Evolutionary conservation across 2,329 filamentous ascomycete genomes (phyloP), one percentile per base, ranked within the genome.

Genomic region (Didymella exigua): DNA sequence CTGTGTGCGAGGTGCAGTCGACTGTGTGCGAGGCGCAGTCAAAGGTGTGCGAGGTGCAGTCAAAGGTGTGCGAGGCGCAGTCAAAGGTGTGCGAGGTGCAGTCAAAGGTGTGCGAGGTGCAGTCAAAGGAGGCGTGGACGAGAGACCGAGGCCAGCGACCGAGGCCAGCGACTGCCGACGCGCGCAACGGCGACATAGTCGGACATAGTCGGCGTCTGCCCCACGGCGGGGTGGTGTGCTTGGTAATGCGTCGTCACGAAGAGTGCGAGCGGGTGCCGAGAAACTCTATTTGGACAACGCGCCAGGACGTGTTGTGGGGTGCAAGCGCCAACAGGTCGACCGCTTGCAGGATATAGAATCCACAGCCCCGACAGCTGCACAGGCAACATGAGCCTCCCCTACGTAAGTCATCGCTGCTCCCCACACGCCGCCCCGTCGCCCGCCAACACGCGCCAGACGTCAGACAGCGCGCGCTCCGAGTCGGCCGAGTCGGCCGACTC

Each of bases 331-430:
- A 30, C 30, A 16, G 16, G 16, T 29, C 10, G 27, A 7, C 7
- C 27, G 9, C 5, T 10, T 10, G 10, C 13, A 10, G n/a, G 10
- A 2, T 8, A 3, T 1, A 18, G n/a, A n/a, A n/a, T n/a, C n/a
- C 31, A 18, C 9, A 34, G 31, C n/a, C 13, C 9, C 31, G 4
- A 18, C 10, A 8, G 21, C 36, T 38, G 16, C 30, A 30, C 21
- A 44, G 19, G 18, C 63, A 65, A 38, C 52, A 82, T 82, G 80
- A 81, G 76, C 66, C 76, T 74, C 63, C 82, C 82, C 71, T 78
- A 80, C 57, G 78, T 82, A 59, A 37, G 70, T 59, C 41, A n/a
- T 23, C 26, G 11, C 5, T 13, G 2, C 49, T n/a, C 47, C 42
- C 14, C 34, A 55, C 41, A 38, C 14, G 26, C 36, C n/a, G 3